Evolutionary conservation across 2,329 filamentous ascomycete genomes (phyloP), one percentile per base, ranked within the genome.

Genomic region (Nothophaeocryptopus gaeumannii): DNA sequence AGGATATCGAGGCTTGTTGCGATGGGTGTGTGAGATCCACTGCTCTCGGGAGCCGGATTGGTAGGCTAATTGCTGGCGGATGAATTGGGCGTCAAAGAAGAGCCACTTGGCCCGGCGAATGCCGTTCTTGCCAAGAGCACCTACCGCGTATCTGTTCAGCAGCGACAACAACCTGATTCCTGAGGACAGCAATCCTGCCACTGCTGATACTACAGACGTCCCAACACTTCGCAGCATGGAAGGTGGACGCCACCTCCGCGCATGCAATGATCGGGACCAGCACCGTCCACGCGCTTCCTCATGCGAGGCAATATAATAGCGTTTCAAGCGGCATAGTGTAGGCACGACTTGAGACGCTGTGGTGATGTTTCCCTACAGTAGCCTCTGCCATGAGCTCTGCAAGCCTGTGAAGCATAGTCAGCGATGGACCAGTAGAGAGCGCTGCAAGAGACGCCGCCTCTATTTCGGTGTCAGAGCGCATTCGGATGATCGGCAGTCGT

Each of bases 301-400:
- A 50, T 51, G 55, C 55, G 47, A 53, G 38, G 45, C 52, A 58
- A 58, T 55, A 46, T 55, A 50, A 46, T 35, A 55, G 52, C 44
- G 49, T 53, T 54, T 47, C 38, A 45, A 39, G 39, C 54, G 30
- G 39, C 49, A 48, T 49, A 38, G 37, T 34, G 42, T 44, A 44
- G 39, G 30, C 20, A 33, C 15, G 20, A 45, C 41, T 30, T 20
- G 32, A 29, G 36, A 34, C 30, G 39, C 43, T 36, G 49, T 32
- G 15, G 45, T 49, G 38, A 16, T 39, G 33, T 14, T n/a, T 31
- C 31, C 39, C 20, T 26, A 26, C 20, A 26, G 20, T 26, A 26
- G 40, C 13, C 40, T 32, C 30, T 30, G 40, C 38, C n/a, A 42
- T 36, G 42, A 32, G 33, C 26, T n/a, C 14, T 31, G 39, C 38